These are phyloP conservation scores for Saccharomyces hybrid DNA, from an alignment of 1,139 yeast species.

Conservation along the genomic window DNA sequence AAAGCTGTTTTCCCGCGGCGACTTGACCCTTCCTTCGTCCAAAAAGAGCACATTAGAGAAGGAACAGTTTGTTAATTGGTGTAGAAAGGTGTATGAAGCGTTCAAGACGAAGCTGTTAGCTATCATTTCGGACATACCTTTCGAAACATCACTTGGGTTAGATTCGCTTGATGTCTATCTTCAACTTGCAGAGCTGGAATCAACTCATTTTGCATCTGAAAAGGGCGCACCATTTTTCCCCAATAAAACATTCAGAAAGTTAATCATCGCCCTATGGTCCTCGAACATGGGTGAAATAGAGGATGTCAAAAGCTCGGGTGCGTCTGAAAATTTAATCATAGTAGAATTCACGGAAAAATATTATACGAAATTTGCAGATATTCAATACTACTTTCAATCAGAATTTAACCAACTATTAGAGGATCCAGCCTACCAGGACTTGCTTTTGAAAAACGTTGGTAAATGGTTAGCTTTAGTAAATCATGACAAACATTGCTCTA, in stretches of 20 bases:
- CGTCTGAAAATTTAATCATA: slow-evolving; percentile 44
- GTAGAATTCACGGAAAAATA: slow-evolving; percentile 53
- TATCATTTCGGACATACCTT: slow-evolving; percentile 35
- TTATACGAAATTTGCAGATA: slow-evolving; percentile 52
- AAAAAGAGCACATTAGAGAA: slow-evolving; percentile 41
- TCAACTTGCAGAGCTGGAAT: slow-evolving; percentile 57
- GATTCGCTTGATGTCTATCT: slow-evolving; percentile 59
- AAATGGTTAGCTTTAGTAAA: slow-evolving; percentile 36
- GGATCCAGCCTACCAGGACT: slow-evolving; percentile 11
- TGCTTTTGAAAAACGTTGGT: slow-evolving; percentile 14
- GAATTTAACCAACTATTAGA: slow-evolving; percentile 30
- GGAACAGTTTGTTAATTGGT: slow-evolving; percentile 51
- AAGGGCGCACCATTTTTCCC: slow-evolving; percentile 56
- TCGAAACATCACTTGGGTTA: slow-evolving; percentile 37
- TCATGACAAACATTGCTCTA: slow-evolving; percentile 32
- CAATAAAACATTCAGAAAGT: slow-evolving; percentile 41
- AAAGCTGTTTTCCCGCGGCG: slow-evolving; percentile 43
- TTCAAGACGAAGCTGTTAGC: slow-evolving; percentile 43
- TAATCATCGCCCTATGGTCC: slow-evolving; percentile 41
- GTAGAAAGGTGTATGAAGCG: slow-evolving; percentile 49
- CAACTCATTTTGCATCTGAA: slow-evolving; percentile 44
- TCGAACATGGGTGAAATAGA: slow-evolving; percentile 40
- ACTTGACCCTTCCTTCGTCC: slow-evolving; percentile 34
- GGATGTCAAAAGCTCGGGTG: slow-evolving; percentile 36
- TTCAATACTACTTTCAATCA: slow-evolving; percentile 57